Conservation (phyloP, 2,329 filamentous ascomycete genomes). For the Cordyceps cicadae region DNA sequence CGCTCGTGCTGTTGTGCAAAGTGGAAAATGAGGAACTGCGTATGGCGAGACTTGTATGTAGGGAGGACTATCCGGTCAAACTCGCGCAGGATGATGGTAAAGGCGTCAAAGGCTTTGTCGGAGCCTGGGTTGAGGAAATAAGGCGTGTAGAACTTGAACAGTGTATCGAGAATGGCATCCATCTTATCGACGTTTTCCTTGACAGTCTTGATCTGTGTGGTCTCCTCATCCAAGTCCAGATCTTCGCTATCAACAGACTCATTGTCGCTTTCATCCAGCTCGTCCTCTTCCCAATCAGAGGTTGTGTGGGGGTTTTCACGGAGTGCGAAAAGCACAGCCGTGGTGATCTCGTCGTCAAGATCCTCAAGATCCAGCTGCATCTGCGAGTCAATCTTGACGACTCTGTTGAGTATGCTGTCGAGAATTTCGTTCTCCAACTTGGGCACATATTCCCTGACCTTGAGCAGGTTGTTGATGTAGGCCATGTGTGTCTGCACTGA, state of each 20-base stretch:
- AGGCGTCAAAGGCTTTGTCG: conserved; percentile 60
- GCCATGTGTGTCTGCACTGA: conserved; percentile 70
- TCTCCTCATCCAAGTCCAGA: conserved; percentile 54
- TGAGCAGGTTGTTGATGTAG: conserved; percentile 81
- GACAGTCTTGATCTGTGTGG: conserved; percentile 58
- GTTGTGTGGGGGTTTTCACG: conserved; percentile 20
- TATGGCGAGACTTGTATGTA: conserved; percentile 84
- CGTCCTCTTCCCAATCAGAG: conserved; percentile 41
- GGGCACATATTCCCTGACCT: conserved; percentile 67
- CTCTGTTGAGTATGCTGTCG: conserved; percentile 71
- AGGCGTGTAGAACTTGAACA: conserved; percentile 76
- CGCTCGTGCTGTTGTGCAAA: conserved; percentile 76
- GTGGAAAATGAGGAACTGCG: conserved; percentile 93
- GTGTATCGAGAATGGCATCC: conserved; percentile 77
- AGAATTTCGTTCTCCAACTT: conserved; percentile 73
- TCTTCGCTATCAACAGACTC: conserved; percentile 67
- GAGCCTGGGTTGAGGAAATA: conserved; percentile 62
- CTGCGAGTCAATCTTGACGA: conserved; percentile 92
- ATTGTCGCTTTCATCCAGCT: conserved; percentile 49
- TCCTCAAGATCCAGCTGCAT: conserved; percentile 92
- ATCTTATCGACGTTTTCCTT: conserved; percentile 84
- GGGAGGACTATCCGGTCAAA: conserved; percentile 85
- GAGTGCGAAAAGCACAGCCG: conserved; percentile 55
- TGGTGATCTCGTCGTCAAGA: conserved; percentile 77
- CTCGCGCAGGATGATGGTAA: conserved; percentile 73